Conservation (phyloP, 441 rosid species). For the Populus hybrid region DNA sequence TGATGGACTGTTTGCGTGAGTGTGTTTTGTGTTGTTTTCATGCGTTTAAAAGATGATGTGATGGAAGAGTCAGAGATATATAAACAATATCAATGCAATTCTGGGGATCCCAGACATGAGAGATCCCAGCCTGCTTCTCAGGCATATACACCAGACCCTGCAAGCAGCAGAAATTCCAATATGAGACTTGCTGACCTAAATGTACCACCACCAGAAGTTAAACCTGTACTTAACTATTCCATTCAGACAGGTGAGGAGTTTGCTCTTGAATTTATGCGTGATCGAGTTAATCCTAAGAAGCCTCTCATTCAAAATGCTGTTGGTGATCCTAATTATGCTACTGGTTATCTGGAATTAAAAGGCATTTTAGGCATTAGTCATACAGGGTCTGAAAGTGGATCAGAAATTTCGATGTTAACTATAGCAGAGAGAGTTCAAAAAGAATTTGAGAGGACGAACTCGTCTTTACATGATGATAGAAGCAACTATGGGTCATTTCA, state of each 20-base stretch:
- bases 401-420: conserved; percentile 47
- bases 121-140: conserved; percentile 43
- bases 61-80: conserved; percentile 53
- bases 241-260: conserved; percentile 98
- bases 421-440: conserved; percentile 44
- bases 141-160: conserved; percentile 42
- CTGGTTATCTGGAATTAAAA: conserved; percentile 62
- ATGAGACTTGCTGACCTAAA: conserved; percentile 42
- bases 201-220: conserved; percentile 52
- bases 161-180: conserved; percentile 38
- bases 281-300: conserved; percentile 55
- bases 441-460: conserved; percentile 52
- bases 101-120: conserved; percentile 53
- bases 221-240: conserved; percentile 78
- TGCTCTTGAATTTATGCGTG: conserved; percentile 90
- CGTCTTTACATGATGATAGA: conserved; percentile 45
- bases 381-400: conserved; percentile 64
- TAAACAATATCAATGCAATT: conserved; percentile 36
- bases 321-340: conserved; percentile 49
- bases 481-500: conserved; percentile 44
- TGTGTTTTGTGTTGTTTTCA: conserved; percentile 4
- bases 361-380: conserved; percentile 63
- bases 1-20: conserved; percentile 9
- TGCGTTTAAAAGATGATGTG: conserved; percentile 15
- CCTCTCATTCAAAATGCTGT: conserved; percentile 41